phyloP scores from a whole-genome alignment of 1,284 basidiomycete species.

The Puccinia polysora region DNA sequence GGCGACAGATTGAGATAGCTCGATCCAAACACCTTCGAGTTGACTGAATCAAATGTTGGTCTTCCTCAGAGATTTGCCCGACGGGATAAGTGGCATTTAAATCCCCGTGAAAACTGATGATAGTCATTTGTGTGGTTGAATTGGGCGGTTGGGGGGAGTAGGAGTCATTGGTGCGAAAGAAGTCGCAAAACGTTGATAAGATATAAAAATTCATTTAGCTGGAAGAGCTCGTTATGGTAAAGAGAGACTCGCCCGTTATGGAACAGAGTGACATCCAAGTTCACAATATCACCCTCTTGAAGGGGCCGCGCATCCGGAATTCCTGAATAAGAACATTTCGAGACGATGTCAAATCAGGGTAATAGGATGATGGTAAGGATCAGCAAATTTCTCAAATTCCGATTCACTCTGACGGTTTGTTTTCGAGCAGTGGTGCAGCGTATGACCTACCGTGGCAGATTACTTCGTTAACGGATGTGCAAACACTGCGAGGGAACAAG shows the following conservation, averaged over 20 bases:
- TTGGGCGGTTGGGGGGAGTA: slow-evolving; percentile 19
- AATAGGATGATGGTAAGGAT: too few species aligned
- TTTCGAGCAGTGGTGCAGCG: too few species aligned
- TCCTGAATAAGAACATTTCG: slow-evolving; percentile 55
- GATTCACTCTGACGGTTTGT: too few species aligned
- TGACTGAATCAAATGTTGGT: slow-evolving; percentile 71
- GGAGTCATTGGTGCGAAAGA: neutral
- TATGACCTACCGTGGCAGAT: slow-evolving; percentile 69
- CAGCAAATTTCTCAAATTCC: too few species aligned
- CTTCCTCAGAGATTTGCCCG: slow-evolving; percentile 75
- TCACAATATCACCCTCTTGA: slow-evolving; percentile 85
- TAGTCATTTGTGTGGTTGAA: neutral
- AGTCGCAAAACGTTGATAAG: too few species aligned
- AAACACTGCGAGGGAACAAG: slow-evolving; percentile 89
- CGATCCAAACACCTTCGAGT: slow-evolving; percentile 76
- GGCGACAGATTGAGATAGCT: slow-evolving; percentile 60
- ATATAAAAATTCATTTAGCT: too few species aligned
- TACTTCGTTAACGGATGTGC: slow-evolving; percentile 91
- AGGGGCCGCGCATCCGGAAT: slow-evolving; percentile 85
- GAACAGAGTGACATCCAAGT: slow-evolving; percentile 68
- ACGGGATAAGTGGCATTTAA: slow-evolving; percentile 82
- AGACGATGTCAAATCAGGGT: too few species aligned
- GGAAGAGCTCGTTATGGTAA: too few species aligned
- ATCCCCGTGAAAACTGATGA: slow-evolving; percentile 72
- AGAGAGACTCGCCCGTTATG: slow-evolving; percentile 46